A percentile compares a stretch with the other conserved stretches of the same genome.
Evolutionary conservation across 1,284 basidiomycete species (phyloP).

Genomic region (Microbotryum scabiosae): DNA sequence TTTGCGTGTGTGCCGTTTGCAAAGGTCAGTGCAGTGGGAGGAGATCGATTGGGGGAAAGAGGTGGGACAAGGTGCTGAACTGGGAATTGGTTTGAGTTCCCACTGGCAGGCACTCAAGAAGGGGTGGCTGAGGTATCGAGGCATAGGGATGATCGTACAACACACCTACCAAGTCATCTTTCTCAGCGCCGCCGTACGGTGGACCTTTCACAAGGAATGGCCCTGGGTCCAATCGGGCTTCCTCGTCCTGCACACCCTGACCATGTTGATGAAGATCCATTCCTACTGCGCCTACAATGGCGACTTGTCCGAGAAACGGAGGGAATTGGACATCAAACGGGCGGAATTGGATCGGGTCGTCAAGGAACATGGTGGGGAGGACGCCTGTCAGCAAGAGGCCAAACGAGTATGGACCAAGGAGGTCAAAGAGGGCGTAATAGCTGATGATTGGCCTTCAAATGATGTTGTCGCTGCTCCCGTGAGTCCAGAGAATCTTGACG

Average conservation of each 20-base stretch:
- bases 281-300: conserved; percentile 89
- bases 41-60: no score
- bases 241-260: conserved; percentile 78
- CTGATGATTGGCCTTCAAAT: no score
- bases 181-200: conserved; percentile 61
- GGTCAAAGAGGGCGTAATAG: background rate
- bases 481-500: background rate
- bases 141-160: conserved; percentile 63
- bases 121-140: conserved; percentile 70
- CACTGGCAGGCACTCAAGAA: conserved; percentile 46
- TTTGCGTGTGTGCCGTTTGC: conserved; percentile 73
- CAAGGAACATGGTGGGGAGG: conserved; percentile 51
- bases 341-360: conserved; percentile 48
- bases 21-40: conserved; percentile 43
- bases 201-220: conserved; percentile 86
- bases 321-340: conserved; percentile 45
- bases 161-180: conserved; percentile 65
- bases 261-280: conserved; percentile 95
- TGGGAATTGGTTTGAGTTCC: background rate
- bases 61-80: background rate
- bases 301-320: conserved; percentile 47
- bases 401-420: background rate
- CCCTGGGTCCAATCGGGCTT: conserved; percentile 93
- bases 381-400: background rate
- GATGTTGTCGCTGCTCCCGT: no score